Base-by-base conservation (phyloP, 73 alveolate species). In the Paramecium sexaurelia region DNA sequence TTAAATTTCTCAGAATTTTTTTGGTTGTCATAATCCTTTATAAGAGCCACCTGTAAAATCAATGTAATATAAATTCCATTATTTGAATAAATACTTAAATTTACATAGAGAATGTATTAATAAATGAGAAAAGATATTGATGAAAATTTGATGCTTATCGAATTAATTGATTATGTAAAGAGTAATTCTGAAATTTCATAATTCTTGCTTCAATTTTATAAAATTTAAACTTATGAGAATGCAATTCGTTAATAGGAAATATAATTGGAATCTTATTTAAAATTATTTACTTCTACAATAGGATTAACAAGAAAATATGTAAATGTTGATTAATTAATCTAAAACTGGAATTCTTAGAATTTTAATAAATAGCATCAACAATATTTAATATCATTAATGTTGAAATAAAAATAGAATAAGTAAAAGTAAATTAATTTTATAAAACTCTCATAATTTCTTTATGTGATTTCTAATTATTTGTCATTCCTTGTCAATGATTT, bases 111-210 rank as follows among this genome's bases (percentile, higher is more conserved):
- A 27, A 32, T 61, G 47, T 61, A 61, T 61, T 32, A 61, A 61
- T 61, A 61, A 61, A 61, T 61, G 83, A 61, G 83, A 32, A 61
- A 61, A 8, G 83, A 61, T 61, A 32, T 29, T 29, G 83, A 61
- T 26, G 83, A 61, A 29, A 61, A 61, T 6, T 32, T 61, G 26
- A 61, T 61, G 83, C 83, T 61, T 24, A 61, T 61, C 6, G 83
- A 61, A 32, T 17, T 61, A 2, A 61, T 61, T 26, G 83, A 61
- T 6, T 61, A 61, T 61, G 29, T 61, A 3, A 61, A 61, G 26
- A 61, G 83, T 5, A 61, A 61, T 61, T 29, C 83, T 10, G 83
- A 61, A 10, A 32, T 61, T 1, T 61, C 83, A 1, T 11, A 61
- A 61, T 61, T 61, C 26, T 2, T 61, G 0, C 27, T 61, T 0